A percentile compares a stretch with the other conserved stretches of the same genome.
These are phyloP conservation scores for Pyrenophora teres DNA, from an alignment of 2,329 filamentous ascomycete genomes.

Conservation along the genomic window DNA sequence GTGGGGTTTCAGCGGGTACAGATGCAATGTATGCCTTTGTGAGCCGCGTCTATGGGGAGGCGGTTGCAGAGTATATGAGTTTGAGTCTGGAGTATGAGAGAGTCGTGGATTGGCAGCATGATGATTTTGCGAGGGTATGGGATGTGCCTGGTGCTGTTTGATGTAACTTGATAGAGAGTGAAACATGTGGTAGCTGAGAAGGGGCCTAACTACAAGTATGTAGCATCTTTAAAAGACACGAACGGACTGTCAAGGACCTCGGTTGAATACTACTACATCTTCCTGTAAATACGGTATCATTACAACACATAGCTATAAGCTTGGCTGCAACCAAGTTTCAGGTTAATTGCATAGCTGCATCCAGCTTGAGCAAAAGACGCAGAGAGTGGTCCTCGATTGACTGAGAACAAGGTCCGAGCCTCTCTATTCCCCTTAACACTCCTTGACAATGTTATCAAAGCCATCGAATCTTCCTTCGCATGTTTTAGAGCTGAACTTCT, in stretches of 20 bases:
- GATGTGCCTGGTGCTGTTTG: conserved; percentile 15
- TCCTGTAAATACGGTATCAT: background rate
- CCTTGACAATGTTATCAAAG: background rate
- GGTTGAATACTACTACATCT: too few relatives aligned
- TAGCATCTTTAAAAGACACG: too few relatives aligned
- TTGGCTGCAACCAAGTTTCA: background rate
- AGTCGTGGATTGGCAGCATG: conserved; percentile 54
- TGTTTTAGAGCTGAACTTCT: conserved; percentile 34
- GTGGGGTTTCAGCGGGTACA: conserved; percentile 66
- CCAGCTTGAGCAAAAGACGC: background rate
- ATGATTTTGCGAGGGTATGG: conserved; percentile 58
- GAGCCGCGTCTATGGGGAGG: conserved; percentile 58
- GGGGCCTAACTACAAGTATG: too few relatives aligned
- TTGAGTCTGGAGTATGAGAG: conserved; percentile 61
- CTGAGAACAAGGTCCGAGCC: background rate
- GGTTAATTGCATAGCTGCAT: too few relatives aligned
- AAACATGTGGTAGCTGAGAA: too few relatives aligned
- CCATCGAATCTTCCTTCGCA: background rate
- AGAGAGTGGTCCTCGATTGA: background rate
- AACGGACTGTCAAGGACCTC: background rate
- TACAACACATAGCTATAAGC: conserved; percentile 6
- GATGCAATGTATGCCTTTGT: conserved; percentile 65
- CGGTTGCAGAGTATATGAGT: conserved; percentile 55
- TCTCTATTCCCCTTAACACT: too few relatives aligned
- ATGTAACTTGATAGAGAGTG: too few relatives aligned